Base-by-base conservation (phyloP, 257 asterid species). In the Ilex aquifolium region DNA sequence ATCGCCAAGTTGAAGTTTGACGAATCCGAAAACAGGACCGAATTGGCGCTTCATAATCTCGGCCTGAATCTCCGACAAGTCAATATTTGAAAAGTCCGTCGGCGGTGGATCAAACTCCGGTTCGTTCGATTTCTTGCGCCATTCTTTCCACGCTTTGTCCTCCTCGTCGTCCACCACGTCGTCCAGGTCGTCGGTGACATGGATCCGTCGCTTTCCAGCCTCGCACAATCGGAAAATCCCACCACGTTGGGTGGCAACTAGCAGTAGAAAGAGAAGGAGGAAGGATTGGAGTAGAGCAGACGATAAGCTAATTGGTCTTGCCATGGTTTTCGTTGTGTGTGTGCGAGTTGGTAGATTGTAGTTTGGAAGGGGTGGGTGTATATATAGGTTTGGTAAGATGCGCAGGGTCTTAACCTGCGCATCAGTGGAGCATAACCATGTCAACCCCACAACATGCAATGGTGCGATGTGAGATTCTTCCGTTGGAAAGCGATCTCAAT, bases 11-110 rank as follows among this genome's bases (percentile, higher is more conserved):
- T 82, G 94, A 80, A 93, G 97, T 83, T 93, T 93, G 16, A 76
- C 95, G 68, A 93, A 93, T 5, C 99, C 99, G 63, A 90, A 85
- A 63, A 82, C 86, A n/a, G 96, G 96, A 12, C 95, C 97, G 55
- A 44, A 9, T 30, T 82, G 87, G 61, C 82, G 84, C 80, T 83
- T 87, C 81, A 85, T 79, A 84, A 85, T 79, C 62, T 85, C 88
- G 8, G 76, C 84, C 72, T 86, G 95, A 81, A 86, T 81, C 61
- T 83, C 62, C 2, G 76, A 61, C 44, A 79, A 31, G 27, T 70
- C 79, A 88, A 82, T 61, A 15, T 78, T 69, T 72, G 82, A 31
- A 21, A 82, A 71, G 71, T 86, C 92, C 7, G 83, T 60, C 2
- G 95, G 85, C 0, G 95, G 95, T 32, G 87, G 95, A 76, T 85